Conservation (phyloP, 148 eudicot species). For the Cornus controversa region DNA sequence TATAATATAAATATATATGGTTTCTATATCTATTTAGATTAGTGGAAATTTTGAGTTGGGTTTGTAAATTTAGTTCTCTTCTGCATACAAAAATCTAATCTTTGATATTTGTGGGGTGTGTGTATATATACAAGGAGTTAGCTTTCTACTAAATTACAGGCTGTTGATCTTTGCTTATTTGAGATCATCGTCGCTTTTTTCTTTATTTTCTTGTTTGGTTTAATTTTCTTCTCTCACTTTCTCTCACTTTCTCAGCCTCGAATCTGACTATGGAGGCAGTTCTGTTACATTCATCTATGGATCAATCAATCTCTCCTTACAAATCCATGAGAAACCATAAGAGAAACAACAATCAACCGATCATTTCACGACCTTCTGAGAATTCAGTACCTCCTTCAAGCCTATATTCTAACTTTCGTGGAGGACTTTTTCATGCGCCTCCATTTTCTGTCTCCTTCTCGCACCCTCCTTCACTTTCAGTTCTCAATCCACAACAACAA, state of each 20-base stretch:
- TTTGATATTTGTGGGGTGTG: not conserved
- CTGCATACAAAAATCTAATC: not conserved
- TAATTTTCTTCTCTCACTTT: not conserved
- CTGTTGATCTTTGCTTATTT: constrained; percentile 10
- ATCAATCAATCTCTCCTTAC: constrained; percentile 1
- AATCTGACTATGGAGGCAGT: constrained; percentile 9
- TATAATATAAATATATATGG: no score
- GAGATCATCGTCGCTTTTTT: not conserved
- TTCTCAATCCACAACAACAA: constrained; percentile 19
- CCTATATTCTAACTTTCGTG: not conserved
- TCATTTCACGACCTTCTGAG: not conserved
- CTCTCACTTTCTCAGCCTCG: not conserved
- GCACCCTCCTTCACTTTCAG: constrained; percentile 16
- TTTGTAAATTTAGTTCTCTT: not conserved
- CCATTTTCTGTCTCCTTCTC: constrained; percentile 25
- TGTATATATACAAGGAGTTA: not conserved
- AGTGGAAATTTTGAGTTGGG: not conserved
- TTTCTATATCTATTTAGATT: not conserved
- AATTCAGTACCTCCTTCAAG: not conserved
- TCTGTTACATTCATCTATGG: not conserved
- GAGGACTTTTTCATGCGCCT: constrained; percentile 30
- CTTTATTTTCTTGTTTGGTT: not conserved
- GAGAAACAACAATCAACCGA: not conserved
- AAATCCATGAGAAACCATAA: constrained; percentile 1
- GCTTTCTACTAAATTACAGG: not conserved